Base-by-base conservation (phyloP, 2,329 filamentous ascomycete species). In the Diplodia scrobiculata region DNA sequence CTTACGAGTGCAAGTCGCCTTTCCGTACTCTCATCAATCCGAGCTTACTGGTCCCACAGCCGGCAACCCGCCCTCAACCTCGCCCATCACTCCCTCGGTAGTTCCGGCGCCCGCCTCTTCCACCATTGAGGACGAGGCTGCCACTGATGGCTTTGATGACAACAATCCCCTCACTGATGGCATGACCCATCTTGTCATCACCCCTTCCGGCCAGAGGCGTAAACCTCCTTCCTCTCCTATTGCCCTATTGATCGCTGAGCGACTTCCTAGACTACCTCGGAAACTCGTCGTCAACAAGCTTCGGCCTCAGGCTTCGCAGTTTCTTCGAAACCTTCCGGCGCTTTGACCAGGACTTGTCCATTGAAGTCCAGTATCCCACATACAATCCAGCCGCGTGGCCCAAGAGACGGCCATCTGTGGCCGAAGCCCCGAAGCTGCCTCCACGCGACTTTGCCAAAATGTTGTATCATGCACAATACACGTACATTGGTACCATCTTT, bases 401-500 rank as follows among this genome's bases (percentile, higher is more conserved):
- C 73, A 75, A 62, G 70, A 75, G 34, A 76, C 65, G 73, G 75
- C 69, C 76, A 76, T 36, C 73, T 73, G 34, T 71, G 70, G 62
- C 65, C n/a, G 34, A 51, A 13, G 25, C 55, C 27, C 58, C 51
- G 0, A 75, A 79, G 14, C 73, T 85, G 0, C 84, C 84, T 0
- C 82, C 83, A 0, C 76, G 80, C 11, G 81, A 84, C 36, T 80
- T 84, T 68, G 83, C 83, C 0, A 82, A 81, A 62, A 76, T 82
- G 14, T 75, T 84, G 1, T 84, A 83, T 67, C 77, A 78, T 32
- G 81, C 83, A 0, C 84, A 86, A 66, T 84, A 85, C 71, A 78
- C 79, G 38, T 86, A 84, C 65, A 85, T 86, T 19, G 84, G 84
- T 11, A 85, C 84, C 14, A 86, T 86, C 10, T 86, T 86, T 67